phyloP scores from a whole-genome alignment of 345 rosid genomes.

The Cardamine chenopodiifolia region DNA sequence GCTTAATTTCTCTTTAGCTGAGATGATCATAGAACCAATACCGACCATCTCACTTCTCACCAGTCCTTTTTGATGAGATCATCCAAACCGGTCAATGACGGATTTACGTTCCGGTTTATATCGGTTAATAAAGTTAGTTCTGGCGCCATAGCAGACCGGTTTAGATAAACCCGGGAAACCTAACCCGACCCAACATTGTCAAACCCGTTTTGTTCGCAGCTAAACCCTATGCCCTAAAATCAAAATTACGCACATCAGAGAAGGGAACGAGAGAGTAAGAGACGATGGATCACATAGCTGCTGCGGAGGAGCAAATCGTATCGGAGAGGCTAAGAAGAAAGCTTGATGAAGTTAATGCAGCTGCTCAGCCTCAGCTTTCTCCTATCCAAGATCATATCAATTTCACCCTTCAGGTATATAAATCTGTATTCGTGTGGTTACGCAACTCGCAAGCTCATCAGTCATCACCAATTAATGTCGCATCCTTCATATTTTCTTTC shows the following conservation, averaged over 20 bases:
- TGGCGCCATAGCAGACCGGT: not conserved
- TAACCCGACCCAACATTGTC: not conserved
- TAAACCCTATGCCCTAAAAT: slow-evolving; percentile 33
- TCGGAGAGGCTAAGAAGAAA: slow-evolving; percentile 69
- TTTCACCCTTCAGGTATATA: slow-evolving; percentile 82
- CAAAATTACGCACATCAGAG: slow-evolving; percentile 5
- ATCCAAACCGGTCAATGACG: slow-evolving; percentile 10
- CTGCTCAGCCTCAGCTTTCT: slow-evolving; percentile 79
- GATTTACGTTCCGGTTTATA: slow-evolving; percentile 12
- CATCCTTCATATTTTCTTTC: not conserved
- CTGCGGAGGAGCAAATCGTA: slow-evolving; percentile 63
- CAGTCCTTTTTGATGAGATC: not conserved
- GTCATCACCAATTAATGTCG: not conserved
- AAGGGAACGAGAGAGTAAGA: slow-evolving; percentile 9
- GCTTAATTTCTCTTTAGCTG: not conserved
- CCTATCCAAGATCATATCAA: slow-evolving; percentile 83
- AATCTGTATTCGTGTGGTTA: not conserved
- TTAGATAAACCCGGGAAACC: not conserved
- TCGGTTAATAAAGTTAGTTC: slow-evolving; percentile 1
- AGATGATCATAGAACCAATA: not conserved
- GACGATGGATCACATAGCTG: slow-evolving; percentile 70
- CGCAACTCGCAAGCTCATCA: not conserved
- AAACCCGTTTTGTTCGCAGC: not conserved
- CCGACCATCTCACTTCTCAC: not conserved
- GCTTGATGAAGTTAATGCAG: slow-evolving; percentile 67